A percentile compares a stretch with the other conserved stretches of the same genome.
phyloP scores from a whole-genome alignment of 257 asterid species.

The Solanum lignicaule region DNA sequence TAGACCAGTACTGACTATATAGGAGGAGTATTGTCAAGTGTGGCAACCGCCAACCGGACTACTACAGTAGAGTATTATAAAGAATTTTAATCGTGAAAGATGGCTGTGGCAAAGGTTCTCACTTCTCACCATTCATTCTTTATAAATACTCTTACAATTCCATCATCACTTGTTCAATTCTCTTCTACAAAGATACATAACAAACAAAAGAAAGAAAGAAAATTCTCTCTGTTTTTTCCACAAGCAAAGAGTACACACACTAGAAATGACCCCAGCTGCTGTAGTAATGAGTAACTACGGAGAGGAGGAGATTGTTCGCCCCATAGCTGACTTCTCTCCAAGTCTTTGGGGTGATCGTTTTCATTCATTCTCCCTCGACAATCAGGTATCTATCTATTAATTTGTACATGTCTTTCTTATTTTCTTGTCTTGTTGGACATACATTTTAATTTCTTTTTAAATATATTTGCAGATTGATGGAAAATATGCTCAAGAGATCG shows the following conservation, averaged over 20 bases:
- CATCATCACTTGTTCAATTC: not conserved
- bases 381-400: not conserved
- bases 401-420: not conserved
- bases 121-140: not conserved
- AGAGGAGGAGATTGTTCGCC: conserved; percentile 10
- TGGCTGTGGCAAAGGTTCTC: not conserved
- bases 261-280: not conserved
- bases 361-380: not conserved
- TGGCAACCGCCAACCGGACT: not conserved
- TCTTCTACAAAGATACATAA: not conserved
- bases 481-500: conserved; percentile 4
- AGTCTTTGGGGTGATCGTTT: conserved; percentile 26
- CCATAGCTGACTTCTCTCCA: conserved; percentile 17
- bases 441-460: not conserved
- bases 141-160: not conserved
- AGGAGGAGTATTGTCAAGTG: not conserved
- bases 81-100: not conserved
- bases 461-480: not conserved
- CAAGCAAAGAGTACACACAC: not conserved
- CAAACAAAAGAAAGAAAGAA: too few species aligned
- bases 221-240: not conserved
- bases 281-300: not conserved
- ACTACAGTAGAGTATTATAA: not conserved
- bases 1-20: not conserved
- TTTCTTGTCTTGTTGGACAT: not conserved